These are phyloP conservation scores for Abrus pulchellus DNA, from an alignment of 306 rosid genomes.

Conservation along the genomic window DNA sequence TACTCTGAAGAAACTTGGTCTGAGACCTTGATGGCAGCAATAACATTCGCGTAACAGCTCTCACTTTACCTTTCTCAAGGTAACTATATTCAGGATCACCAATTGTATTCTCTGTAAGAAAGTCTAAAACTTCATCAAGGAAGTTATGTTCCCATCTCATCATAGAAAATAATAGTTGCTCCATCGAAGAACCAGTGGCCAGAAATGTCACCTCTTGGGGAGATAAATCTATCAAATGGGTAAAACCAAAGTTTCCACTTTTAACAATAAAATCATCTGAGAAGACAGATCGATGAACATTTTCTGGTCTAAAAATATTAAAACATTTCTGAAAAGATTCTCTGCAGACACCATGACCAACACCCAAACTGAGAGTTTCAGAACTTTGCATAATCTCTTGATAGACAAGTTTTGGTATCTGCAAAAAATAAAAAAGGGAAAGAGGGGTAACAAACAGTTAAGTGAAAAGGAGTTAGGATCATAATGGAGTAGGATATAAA, in stretches of 20 bases:
- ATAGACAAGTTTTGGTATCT: slow-evolving; percentile 80
- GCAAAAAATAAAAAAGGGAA: slow-evolving; percentile 2
- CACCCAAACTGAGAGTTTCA: slow-evolving; percentile 55
- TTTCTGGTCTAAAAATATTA: slow-evolving; percentile 67
- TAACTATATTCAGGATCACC: slow-evolving; percentile 62
- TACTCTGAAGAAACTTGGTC: slow-evolving; percentile 58
- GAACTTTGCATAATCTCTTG: slow-evolving; percentile 62
- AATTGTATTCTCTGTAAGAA: slow-evolving; percentile 57
- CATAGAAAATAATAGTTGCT: slow-evolving; percentile 72
- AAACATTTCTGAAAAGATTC: slow-evolving; percentile 65
- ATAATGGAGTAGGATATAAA: not conserved
- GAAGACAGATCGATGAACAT: slow-evolving; percentile 68
- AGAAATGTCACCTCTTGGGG: slow-evolving; percentile 80
- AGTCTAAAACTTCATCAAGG: slow-evolving; percentile 63
- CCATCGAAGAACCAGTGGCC: slow-evolving; percentile 75
- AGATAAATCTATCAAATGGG: slow-evolving; percentile 69
- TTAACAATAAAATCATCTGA: slow-evolving; percentile 48
- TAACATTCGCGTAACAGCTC: slow-evolving; percentile 84
- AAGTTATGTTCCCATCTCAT: slow-evolving; percentile 71
- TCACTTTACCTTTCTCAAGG: slow-evolving; percentile 77
- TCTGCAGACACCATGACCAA: slow-evolving; percentile 57
- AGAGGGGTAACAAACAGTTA: not conserved
- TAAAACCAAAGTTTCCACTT: slow-evolving; percentile 79
- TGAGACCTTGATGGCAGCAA: slow-evolving; percentile 78
- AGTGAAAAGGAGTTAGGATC: not conserved